Evolutionary conservation across 2,329 filamentous ascomycete species (phyloP), one percentile per base, ranked within the genome.

Genomic region (Fusarium dlaminii): DNA sequence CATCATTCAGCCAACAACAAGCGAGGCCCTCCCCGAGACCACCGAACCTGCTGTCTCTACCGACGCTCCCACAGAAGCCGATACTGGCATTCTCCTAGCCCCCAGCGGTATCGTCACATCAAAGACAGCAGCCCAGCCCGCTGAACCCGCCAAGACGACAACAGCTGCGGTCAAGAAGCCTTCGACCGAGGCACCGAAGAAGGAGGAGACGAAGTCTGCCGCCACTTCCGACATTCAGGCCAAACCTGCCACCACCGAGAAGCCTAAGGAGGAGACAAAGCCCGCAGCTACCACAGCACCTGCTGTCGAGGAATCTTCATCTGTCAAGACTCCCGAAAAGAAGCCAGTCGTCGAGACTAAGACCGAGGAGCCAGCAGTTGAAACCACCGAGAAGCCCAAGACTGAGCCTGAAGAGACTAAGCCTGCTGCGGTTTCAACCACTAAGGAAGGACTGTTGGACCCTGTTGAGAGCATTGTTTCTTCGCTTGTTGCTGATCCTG

Each of bases 101-200:
- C 78, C 77, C 8, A 75, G 77, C 8, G 77, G 77, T 30, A 73
- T 79, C 29, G 70, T 79, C 30, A 76, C 70, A 34, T 74, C 74
- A 27, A 77, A 76, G 39, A 63, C 52, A 30, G 56, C 51, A 15
- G 45, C 29, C n/a, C 52, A 66, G 24, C 30, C 64, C 9, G 18
- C 59, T 24, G 32, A 70, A 46, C 58, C 74, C 17, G 39, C 36
- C 18, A 60, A 72, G 55, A 73, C 72, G 11, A 59, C 71, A 9
- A 59, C 61, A 22, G 48, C 63, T 12, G 42, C 56, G 12, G 59
- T 40, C 11, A 61, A 62, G 54, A 34, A 73, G 42, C 70, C 70
- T 18, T 46, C 40, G 30, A 63, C 55, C 3, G 42, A 72, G 22
- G 24, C 52, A 34, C 65, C 66, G 5, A 59, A 68, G 52, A 63